Base-by-base conservation (phyloP, 257 asterid genomes). In the Eustoma russellianum region DNA sequence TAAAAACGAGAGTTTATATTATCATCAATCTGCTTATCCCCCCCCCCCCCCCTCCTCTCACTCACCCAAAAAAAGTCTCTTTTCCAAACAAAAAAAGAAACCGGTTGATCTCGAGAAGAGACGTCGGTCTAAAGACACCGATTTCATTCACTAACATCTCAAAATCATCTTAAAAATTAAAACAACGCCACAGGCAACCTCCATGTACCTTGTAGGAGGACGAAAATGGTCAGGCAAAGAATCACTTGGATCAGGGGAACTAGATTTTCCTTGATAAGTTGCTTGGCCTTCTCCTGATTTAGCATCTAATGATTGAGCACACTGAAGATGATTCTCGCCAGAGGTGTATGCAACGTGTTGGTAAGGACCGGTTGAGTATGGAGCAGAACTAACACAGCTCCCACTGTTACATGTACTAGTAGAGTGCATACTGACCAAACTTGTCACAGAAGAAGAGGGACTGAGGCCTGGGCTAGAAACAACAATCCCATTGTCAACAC, bases 341-440 rank as follows among this genome's bases (percentile, higher is more conserved):
- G 60, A 61, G 40, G 53, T 66, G 65, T 71, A 64, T n/a, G 85
- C 65, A 64, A 84, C 82, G 74, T 77, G 89, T 59, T 79, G 94
- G 70, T 70, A 84, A 34, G 86, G 74, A 17, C 87, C 95, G 1
- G 83, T 75, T 10, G 86, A 68, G 68, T 73, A 79, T 56, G 71
- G 78, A 58, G 74, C 66, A 46, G 95, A 80, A 66, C 88, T 81
- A 67, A 75, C 74, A 66, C 86, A 78, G 58, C 87, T 74, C 54
- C 80, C 71, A 64, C 95, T 82, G 61, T 77, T 82, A 64, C 78
- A 64, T 63, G 86, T 79, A 64, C 80, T 62, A 71, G 90, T 77
- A 57, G 88, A 82, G 13, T 73, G 79, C 57, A 62, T 67, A 70
- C 95, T 85, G 64, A 73, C 66, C 68, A 82, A 73, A 77, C 95